A percentile compares a stretch with the other conserved stretches of the same genome.
phyloP scores from a whole-genome alignment of 192 early-diverging fungal genomes.

The Coemansia sp. region DNA sequence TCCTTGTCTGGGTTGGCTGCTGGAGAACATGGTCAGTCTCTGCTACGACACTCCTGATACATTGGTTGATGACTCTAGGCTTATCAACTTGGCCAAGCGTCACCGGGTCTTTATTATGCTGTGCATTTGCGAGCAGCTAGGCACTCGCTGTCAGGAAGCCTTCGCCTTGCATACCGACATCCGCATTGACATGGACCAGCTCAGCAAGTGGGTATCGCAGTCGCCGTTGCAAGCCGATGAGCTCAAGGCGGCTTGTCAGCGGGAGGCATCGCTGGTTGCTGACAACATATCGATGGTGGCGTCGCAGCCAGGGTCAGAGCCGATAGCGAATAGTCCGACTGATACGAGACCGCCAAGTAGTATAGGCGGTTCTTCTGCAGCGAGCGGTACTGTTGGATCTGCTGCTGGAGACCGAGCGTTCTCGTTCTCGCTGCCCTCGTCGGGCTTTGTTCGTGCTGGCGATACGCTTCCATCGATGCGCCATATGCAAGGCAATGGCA shows the following conservation, averaged over 20 bases:
- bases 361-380: background rate
- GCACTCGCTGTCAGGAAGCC: slow-evolving; percentile 49
- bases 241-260: slow-evolving; percentile 26
- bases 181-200: slow-evolving; percentile 43
- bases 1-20: slow-evolving; percentile 71
- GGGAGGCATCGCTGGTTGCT: slow-evolving; percentile 14
- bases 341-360: background rate
- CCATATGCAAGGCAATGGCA: slow-evolving; percentile 10
- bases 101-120: slow-evolving; percentile 65
- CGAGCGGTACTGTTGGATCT: background rate
- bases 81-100: slow-evolving; percentile 70
- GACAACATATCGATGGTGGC: background rate
- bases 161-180: slow-evolving; percentile 48
- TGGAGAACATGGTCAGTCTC: slow-evolving; percentile 69
- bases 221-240: slow-evolving; percentile 37
- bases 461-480: slow-evolving; percentile 31
- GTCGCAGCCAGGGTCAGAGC: slow-evolving; percentile 4
- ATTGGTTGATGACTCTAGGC: slow-evolving; percentile 55
- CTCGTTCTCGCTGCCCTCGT: slow-evolving; percentile 31
- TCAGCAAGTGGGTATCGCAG: slow-evolving; percentile 35
- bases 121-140: slow-evolving; percentile 55
- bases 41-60: slow-evolving; percentile 66
- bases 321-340: background rate
- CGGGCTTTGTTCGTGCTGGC: slow-evolving; percentile 31
- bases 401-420: slow-evolving; percentile 25